A percentile compares a stretch with the other conserved stretches of the same genome.
Evolutionary conservation across 306 rosid species (phyloP).

Genomic region (Cercis canadensis): DNA sequence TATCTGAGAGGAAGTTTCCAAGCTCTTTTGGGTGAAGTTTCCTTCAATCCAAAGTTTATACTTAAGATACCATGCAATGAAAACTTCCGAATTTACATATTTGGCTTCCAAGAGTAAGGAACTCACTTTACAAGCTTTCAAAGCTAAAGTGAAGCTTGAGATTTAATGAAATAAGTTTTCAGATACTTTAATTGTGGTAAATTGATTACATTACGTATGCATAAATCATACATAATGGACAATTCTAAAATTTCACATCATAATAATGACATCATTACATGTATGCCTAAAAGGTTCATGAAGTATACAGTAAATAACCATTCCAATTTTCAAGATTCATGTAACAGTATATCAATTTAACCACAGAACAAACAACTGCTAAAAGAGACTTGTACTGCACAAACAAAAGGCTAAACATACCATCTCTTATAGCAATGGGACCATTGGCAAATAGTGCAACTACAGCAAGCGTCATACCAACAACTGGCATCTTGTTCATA

Average conservation of each 20-base stretch:
- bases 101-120: too few relatives aligned
- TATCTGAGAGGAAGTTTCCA: too few relatives aligned
- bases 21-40: too few relatives aligned
- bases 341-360: too few relatives aligned
- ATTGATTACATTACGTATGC: not conserved
- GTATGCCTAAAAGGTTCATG: not conserved
- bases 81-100: not conserved
- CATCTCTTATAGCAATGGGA: conserved; percentile 90
- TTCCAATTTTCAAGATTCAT: conserved; percentile 24
- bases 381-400: too few relatives aligned
- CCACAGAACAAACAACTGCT: too few relatives aligned
- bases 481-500: conserved; percentile 99
- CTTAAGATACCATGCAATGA: not conserved
- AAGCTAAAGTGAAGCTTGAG: not conserved
- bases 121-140: too few relatives aligned
- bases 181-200: not conserved
- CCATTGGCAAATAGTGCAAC: conserved; percentile 94
- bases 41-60: conserved; percentile 12
- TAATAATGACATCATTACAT: too few relatives aligned
- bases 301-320: not conserved
- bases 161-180: not conserved
- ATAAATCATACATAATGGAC: too few relatives aligned
- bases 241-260: conserved; percentile 7
- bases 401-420: too few relatives aligned
- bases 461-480: conserved; percentile 99